Conservation (phyloP, 2,329 filamentous ascomycete genomes). For the Fusarium sp. region DNA sequence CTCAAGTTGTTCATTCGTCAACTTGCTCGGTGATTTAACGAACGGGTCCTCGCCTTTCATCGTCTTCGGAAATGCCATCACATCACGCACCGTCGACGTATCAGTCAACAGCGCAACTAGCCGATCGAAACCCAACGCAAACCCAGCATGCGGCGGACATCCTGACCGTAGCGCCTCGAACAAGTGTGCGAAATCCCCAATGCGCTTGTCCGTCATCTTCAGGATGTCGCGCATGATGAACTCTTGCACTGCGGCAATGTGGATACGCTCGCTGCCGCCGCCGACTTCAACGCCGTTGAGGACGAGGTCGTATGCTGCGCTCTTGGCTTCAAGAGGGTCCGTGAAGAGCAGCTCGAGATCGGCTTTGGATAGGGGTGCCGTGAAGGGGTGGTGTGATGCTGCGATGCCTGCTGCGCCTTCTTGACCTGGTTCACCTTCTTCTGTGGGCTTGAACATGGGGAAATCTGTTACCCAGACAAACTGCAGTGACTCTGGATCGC, state of each 20-base stretch:
- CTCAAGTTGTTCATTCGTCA: slow-evolving; percentile 70
- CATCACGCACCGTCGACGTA: slow-evolving; percentile 84
- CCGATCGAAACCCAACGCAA: slow-evolving; percentile 93
- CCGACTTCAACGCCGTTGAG: slow-evolving; percentile 96
- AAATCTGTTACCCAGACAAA: slow-evolving; percentile 93
- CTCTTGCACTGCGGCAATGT: slow-evolving; percentile 84
- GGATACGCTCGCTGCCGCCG: slow-evolving; percentile 92
- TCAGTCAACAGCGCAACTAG: slow-evolving; percentile 84
- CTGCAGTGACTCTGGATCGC: slow-evolving; percentile 62
- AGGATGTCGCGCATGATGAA: slow-evolving; percentile 87
- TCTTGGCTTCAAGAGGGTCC: slow-evolving; percentile 78
- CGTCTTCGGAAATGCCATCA: slow-evolving; percentile 97
- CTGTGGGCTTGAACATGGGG: slow-evolving; percentile 87
- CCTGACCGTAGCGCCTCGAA: slow-evolving; percentile 85
- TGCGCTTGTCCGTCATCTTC: slow-evolving; percentile 77
- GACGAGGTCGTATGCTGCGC: slow-evolving; percentile 95
- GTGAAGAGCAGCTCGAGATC: slow-evolving; percentile 82
- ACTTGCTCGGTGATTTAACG: slow-evolving; percentile 79
- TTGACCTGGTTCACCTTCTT: slow-evolving; percentile 77
- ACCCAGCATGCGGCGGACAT: slow-evolving; percentile 94
- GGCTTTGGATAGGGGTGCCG: slow-evolving; percentile 78
- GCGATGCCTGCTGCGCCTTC: slow-evolving; percentile 84
- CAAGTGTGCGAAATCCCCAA: slow-evolving; percentile 88
- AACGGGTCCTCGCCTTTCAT: slow-evolving; percentile 89
- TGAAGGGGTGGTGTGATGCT: slow-evolving; percentile 96